Base-by-base conservation (phyloP, 768 basidiomycete species). In the Candolleomyces eurysporus region DNA sequence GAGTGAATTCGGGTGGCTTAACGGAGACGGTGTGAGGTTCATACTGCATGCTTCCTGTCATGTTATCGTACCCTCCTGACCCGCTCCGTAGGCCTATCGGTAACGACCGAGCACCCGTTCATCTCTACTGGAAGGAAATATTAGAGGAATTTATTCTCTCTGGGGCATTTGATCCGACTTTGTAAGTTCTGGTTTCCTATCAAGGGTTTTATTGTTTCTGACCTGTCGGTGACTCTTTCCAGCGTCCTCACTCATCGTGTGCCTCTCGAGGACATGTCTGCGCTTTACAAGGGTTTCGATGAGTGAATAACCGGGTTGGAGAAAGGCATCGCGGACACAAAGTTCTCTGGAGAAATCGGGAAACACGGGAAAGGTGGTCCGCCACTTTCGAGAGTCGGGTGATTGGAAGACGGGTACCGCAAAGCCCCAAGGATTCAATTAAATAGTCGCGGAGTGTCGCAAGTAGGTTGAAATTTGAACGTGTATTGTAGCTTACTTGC, bases 311-410 rank as follows among this genome's bases (percentile, higher is more conserved):
- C 62, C 8, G 87, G 88, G 4, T 82, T 91, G 7, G 78, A 84
- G 69, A 90, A 90, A 72, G 88, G 89, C 1, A 92, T 91, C 65
- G 86, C 92, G 6, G 78, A 90, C 75, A 92, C 90, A 16, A 77
- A 82, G 67, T 84, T 82, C 64, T 79, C 79, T 0, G 61, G 73
- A 59, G 63, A 1, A 26, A 26, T 45, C 11, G 60, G 53, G 14
- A 54, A 48, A 16, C 61, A 40, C n/a, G 75, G 76, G 10, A 65
- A 75, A 5, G 84, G 84, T 0, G 82, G 81, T 71, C 87, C 87
- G 0, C 70, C 69, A 48, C 65, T 80, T n/a, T 83, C 73, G 51
- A 75, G 82, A 49, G 86, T 89, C 3, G 76, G 77, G 17, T 16
- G 86, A 90, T 2, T 78, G 78, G 49, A 51, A 30, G 14, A 26